Conservation (phyloP, 768 basidiomycete species). For the Hypholoma fasciculare region DNA sequence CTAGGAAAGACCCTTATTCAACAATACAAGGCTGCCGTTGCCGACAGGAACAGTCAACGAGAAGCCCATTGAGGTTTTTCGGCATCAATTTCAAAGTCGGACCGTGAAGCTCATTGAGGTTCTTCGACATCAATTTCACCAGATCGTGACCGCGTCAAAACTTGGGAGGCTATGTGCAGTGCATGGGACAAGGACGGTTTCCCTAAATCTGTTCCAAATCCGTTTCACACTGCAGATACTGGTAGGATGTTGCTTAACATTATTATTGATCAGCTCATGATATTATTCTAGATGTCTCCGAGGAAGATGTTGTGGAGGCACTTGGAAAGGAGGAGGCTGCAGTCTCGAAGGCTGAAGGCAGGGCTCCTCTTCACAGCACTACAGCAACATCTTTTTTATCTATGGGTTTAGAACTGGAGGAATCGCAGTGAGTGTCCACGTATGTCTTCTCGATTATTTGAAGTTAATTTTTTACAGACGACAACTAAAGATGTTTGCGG, state of each 20-base stretch:
- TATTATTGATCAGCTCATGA: too few relatives aligned
- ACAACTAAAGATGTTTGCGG: neutral
- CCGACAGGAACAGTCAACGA: slow-evolving; percentile 8
- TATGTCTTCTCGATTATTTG: too few relatives aligned
- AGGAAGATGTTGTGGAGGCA: neutral
- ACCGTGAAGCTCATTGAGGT: slow-evolving; percentile 10
- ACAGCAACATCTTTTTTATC: neutral
- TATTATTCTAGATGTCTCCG: neutral
- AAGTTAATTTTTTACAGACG: too few relatives aligned
- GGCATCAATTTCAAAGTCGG: too few relatives aligned
- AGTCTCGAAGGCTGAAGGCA: neutral
- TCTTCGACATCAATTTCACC: too few relatives aligned
- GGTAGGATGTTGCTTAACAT: too few relatives aligned
- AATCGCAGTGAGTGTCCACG: neutral
- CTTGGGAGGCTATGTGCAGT: neutral
- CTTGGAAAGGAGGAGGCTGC: neutral
- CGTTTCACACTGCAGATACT: neutral
- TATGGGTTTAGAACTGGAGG: slow-evolving; percentile 3
- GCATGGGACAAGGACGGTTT: slow-evolving; percentile 3
- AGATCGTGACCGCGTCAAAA: too few relatives aligned
- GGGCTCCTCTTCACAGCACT: neutral
- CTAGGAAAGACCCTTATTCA: neutral
- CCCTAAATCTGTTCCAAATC: neutral
- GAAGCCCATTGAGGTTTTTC: slow-evolving; percentile 10
- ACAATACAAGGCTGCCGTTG: slow-evolving; percentile 1